Evolutionary conservation across 768 basidiomycete species (phyloP), one percentile per base, ranked within the genome.

Genomic region (Lenzites betulinus): DNA sequence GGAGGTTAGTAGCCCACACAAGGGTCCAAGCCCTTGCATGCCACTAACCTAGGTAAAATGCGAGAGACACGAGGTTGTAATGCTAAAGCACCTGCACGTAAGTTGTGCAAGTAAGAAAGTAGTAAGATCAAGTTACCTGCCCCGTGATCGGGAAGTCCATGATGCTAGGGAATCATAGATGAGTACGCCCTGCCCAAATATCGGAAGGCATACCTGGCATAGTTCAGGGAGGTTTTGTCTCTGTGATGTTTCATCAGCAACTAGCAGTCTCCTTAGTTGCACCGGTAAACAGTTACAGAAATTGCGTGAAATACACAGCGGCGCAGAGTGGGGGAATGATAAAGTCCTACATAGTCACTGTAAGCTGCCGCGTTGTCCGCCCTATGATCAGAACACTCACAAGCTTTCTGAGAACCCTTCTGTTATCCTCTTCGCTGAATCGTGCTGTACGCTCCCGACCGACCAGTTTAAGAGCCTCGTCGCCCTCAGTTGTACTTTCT

Each of bases 211-310:
- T 62, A 81, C 85, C 84, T 85, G 18, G 87, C 86, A 76, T 88
- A 88, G 68, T 87, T 87, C 39, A 88, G 69, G 12, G 84, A 82
- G 3, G 86, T 87, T 76, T 89, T 89, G 70, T 89, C 88, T 58
- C 86, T 86, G 13, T 7, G 11, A 18, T n/a, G n/a, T n/a, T n/a
- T 28, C 16, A 15, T 22, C 46, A 23, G 13, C 11, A 30, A 15
- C 43, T 3, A 11, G 3, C 36, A 2, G n/a, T n/a, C n/a, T n/a
- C n/a, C 6, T 5, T 7, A 5, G 3, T 3, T 9, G 2, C 9
- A 4, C 1, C 38, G 20, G 26, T 30, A 9, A 7, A 5, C 1
- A 38, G 20, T 47, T 13, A 87, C 84, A 88, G 67, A 64, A 82
- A 88, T 65, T 88, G 85, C 0, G 83, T 84, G 67, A 88, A 88